A percentile compares a stretch with the other conserved stretches of the same genome.
These are phyloP conservation scores for Eucalyptus erythrocorys DNA, from an alignment of 345 rosid species.

Conservation along the genomic window DNA sequence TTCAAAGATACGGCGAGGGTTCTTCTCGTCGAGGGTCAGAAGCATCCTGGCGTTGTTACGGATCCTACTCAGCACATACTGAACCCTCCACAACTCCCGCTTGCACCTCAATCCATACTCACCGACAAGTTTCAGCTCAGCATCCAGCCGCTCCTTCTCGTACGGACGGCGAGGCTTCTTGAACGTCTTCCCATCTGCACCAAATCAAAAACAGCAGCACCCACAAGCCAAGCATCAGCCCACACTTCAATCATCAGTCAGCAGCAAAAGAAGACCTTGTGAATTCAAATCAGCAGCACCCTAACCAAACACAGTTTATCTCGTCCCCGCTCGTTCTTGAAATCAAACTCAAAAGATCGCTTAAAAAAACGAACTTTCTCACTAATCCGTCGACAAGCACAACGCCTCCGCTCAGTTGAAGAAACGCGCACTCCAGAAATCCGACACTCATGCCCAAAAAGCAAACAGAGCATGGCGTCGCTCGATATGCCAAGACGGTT, in stretches of 20 bases:
- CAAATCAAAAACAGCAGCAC: not conserved
- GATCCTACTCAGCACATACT: conserved; percentile 28
- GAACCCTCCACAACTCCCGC: conserved; percentile 47
- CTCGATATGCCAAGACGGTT: not conserved
- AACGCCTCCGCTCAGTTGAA: not conserved
- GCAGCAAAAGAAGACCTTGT: not conserved
- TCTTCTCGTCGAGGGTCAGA: conserved; percentile 40
- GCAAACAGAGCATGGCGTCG: not conserved
- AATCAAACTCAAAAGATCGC: not conserved
- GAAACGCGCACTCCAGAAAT: not conserved
- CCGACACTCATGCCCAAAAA: not conserved
- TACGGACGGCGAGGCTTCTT: conserved; percentile 44
- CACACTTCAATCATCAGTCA: not conserved
- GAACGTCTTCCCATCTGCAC: conserved; percentile 36
- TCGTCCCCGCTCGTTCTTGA: not conserved
- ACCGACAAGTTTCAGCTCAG: conserved; percentile 39
- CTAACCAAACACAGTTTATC: not conserved
- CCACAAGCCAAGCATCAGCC: not conserved
- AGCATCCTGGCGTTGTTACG: conserved; percentile 41
- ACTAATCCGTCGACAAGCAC: not conserved
- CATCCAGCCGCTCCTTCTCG: conserved; percentile 45
- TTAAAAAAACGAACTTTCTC: not conserved
- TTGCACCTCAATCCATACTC: conserved; percentile 39
- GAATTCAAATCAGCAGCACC: not conserved
- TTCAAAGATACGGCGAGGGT: conserved; percentile 30